Evolutionary conservation across 2,329 filamentous ascomycete species (phyloP), one percentile per base, ranked within the genome.

Genomic region (Lachnellula cervina): DNA sequence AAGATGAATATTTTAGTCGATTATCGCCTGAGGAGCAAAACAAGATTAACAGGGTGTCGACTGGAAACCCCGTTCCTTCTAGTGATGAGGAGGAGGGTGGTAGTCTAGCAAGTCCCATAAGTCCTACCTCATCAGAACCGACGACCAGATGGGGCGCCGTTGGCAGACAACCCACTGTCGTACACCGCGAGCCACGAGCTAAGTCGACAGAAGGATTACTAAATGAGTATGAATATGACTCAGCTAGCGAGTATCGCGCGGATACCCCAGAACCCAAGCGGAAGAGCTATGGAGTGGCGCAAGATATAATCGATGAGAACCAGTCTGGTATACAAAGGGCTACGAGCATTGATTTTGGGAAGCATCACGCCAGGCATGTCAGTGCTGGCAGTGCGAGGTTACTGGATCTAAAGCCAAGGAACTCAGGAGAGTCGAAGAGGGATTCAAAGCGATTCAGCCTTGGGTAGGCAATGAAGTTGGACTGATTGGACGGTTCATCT

Each of bases 321-420:
- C 55, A 57, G 23, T 35, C 56, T 44, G 62, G 59, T 16, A 42
- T 84, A 28, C 81, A 84, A 64, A 83, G 87, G 63, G 89, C 90
- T 28, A 85, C 79, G 51, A 93, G 87, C 70, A 76, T 93, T 55
- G 82, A 87, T 58, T 54, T 65, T 49, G 81, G 82, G 56, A 82
- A 78, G 64, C 77, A 79, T 9, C 88, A 92, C 64, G 81, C 77
- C 19, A 80, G 86, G 52, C 87, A 87, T 60, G 84, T 91, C 66
- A 92, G 88, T 66, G 87, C 88, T 45, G 89, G 89, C 49, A 92
- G 87, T 66, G 88, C 88, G 11, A 88, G 83, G 71, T 72, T 93
- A 51, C 74, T 94, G 49, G 84, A 91, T 49, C 77, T 92, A 47
- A 78, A 79, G 19, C 77, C 81, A 21, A 76, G 80, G 25, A 69